These are phyloP conservation scores for Mycocentrospora acerina DNA, from an alignment of 2,329 filamentous ascomycete species.

Conservation along the genomic window DNA sequence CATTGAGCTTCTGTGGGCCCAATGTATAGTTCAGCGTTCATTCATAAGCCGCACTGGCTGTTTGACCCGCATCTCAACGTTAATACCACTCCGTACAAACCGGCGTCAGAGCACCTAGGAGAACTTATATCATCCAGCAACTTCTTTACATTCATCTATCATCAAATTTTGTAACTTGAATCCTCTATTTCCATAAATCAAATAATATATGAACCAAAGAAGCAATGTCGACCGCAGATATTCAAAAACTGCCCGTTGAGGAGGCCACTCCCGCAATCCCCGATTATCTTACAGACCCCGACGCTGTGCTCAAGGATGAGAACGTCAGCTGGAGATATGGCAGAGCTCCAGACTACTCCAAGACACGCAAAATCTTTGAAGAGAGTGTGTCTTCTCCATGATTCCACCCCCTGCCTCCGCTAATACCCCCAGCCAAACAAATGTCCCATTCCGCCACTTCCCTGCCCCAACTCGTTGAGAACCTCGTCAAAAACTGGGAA, in stretches of 20 bases:
- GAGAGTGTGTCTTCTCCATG: conserved; percentile 51
- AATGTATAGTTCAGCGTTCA: no score
- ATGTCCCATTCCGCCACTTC: conserved; percentile 58
- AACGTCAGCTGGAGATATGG: conserved; percentile 63
- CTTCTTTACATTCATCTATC: no score
- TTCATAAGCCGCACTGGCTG: no score
- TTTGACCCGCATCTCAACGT: no score
- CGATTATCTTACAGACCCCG: conserved; percentile 61
- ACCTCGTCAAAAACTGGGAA: conserved; percentile 74
- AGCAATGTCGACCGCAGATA: conserved; percentile 31
- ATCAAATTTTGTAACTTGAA: no score
- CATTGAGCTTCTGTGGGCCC: no score
- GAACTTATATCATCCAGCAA: no score
- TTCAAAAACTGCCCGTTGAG: conserved; percentile 24
- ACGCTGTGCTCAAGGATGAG: conserved; percentile 59
- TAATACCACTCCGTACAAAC: no score
- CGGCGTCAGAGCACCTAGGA: no score
- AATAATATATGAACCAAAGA: no score
- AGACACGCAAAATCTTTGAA: conserved; percentile 61
- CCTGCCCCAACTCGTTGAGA: conserved; percentile 64
- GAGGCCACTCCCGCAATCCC: conserved; percentile 47
- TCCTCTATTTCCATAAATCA: no score
- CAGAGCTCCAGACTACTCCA: conserved; percentile 63
- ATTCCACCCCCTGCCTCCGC: neutral
- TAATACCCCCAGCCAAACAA: conserved; percentile 53